Base-by-base conservation (phyloP, 768 basidiomycete species). In the Pleurotus cornucopiae region DNA sequence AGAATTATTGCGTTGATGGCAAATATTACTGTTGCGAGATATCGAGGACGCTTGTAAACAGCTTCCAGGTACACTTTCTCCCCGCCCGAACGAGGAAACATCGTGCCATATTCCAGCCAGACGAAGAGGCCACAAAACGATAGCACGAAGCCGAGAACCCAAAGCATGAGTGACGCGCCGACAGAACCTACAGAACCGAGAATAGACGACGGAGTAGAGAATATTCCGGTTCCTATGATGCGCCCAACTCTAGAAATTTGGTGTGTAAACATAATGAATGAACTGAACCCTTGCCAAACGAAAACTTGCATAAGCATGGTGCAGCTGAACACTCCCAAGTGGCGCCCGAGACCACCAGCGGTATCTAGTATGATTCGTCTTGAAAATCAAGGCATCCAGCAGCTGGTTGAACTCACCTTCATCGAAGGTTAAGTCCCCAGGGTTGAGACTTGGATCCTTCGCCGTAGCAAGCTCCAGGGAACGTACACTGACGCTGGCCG, bases 181-280 rank as follows among this genome's bases (percentile, higher is more conserved):
- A 84, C 69, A 5, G 81, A 83, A 9, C 78, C 79, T 0, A 84
- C 83, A 0, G 80, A 78, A 0, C 66, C 71, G 37, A 85, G 73
- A 61, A 85, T 84, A 0, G 79, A 79, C 0, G 82, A 82, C 0
- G 83, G 84, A 0, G 83, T 84, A 1, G 81, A 81, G 67, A 84
- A 85, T 57, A 85, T 84, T n/a, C 82, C 83, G 0, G 83, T 84
- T 0, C 83, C 82, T 59, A 84, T 82, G 56, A 85, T 81, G 21
- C 75, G 73, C 0, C 82, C 82, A 23, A 83, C 75, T 37, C 77
- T 44, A 21, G 41, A 44, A n/a, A 7, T 2, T 7, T 26, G 11
- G 20, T 30, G 21, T 34, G 7, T 34, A 34, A 34, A 34, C 7
- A 34, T 34, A 3, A 34, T 34, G 30, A 34, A 34, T 34, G 6